Base-by-base conservation (phyloP, 306 rosid genomes). In the Cucurbita moschata region DNA sequence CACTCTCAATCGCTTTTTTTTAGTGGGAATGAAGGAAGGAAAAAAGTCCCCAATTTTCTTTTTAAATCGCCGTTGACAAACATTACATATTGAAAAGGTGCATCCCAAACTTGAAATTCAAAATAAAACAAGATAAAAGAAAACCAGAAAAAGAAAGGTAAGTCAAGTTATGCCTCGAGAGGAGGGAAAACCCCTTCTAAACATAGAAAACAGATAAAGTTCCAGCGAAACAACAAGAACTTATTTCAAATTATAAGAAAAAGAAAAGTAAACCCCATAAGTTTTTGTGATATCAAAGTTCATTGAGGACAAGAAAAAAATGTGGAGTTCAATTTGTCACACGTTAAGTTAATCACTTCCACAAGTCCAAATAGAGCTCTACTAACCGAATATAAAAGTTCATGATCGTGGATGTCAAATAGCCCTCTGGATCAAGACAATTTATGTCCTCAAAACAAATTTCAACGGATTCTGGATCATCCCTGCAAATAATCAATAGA, bases 331-430 rank as follows among this genome's bases (percentile, higher is more conserved):
- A 69, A 49, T 7, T 35, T 21, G 23, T 69, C 23, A 69, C 37
- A 66, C 57, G 35, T 49, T 58, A 26, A 69, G 73, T 49, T 69
- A 47, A 26, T 49, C 55, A 16, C 57, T 69, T 69, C 26, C 21
- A 69, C 8, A 76, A 43, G 67, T 76, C 66, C 44, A 76, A 76
- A 42, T 19, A 19, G 42, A 19, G 53, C 54, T 54, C 40, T 72
- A 78, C 82, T 79, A 84, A 94, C 99, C 94, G 87, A 63, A 94
- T 89, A 79, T 89, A 94, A 74, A 94, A 94, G 83, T 91, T 90
- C 96, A 90, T 94, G 7, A 90, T 91, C 74, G 91, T 86, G 63
- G 97, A 94, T 75, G 94, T 82, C 82, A 94, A 84, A 83, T 81
- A 94, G 79, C 87, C 78, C 83, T 77, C 83, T 35, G 99, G 92